Base-by-base conservation (phyloP, 2,329 filamentous ascomycete species). In the Arthrobotrys entomopaga region DNA sequence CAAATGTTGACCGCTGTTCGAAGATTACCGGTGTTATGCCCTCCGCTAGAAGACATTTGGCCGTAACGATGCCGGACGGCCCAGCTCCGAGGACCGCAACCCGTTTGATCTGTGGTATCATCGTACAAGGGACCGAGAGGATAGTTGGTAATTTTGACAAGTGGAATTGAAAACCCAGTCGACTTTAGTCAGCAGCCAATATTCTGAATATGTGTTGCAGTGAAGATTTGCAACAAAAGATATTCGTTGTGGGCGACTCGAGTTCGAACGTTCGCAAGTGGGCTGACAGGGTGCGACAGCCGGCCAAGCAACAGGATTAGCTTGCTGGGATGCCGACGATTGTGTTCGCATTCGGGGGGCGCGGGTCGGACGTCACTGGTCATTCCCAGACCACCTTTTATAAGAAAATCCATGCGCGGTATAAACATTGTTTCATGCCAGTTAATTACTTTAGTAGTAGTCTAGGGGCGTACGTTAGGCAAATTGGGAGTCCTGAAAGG, bases 1-100 rank as follows among this genome's bases (percentile, higher is more conserved):
- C 94, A 5, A 90, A 86, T 54, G 87, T 85, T 50, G 85, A 83
- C 77, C 92, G 89, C 81, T 97, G 92, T 81, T 98, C 95, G 79
- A 91, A 96, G 72, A 98, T 89, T 29, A 84, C 86, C 11, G 88
- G 82, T 79, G 95, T 95, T 0, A 80, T 84, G 79, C 85, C 90
- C 78, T 91, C 92, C 0, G 90, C 91, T 10, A 87, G 80, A 16
- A 97, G 84, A 79, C 93, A 93, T 84, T 92, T 95, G 61, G 92
- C 92, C 22, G 90, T 88, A 24, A 90, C 87, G 2, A 97, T 84
- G 3, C 94, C 93, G 76, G 87, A 87, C 0, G 93, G 91, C 0
- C 93, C 93, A 8, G 91, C 93, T 20, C 93, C 93, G 77, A 97
- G 88, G 73, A 97, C 85, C 77, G 91, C 71, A 38, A 75, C 71